A percentile compares a stretch with the other conserved stretches of the same genome.
Evolutionary conservation across 768 basidiomycete genomes (phyloP).

Genomic region (Lactarius hatsudake): DNA sequence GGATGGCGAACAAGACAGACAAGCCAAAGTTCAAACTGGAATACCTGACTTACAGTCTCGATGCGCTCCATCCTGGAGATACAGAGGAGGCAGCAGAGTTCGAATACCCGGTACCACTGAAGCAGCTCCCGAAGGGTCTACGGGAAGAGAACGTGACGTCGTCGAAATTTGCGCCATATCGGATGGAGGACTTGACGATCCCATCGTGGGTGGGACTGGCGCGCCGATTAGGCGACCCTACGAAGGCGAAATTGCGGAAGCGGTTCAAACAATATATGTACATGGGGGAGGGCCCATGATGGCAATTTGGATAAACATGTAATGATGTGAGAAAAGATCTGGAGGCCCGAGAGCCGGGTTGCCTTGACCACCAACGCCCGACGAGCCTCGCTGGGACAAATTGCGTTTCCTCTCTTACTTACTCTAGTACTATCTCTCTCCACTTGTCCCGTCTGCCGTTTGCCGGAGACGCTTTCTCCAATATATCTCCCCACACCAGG

Average conservation of each 20-base stretch:
- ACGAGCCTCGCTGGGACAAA: conserved; percentile 31
- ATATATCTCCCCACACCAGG: conserved; percentile 28
- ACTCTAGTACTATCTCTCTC: conserved; percentile 16
- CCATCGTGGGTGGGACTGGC: conserved; percentile 68
- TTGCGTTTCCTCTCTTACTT: conserved; percentile 19
- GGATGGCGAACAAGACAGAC: conserved; percentile 46
- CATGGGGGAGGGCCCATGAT: conserved; percentile 38
- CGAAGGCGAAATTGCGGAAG: conserved; percentile 54
- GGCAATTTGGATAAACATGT: background rate
- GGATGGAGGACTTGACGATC: conserved; percentile 75
- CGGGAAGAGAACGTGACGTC: conserved; percentile 41
- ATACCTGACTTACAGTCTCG: conserved; percentile 63
- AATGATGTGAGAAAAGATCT: conserved; percentile 17
- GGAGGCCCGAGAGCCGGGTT: conserved; percentile 34
- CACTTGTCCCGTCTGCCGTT: conserved; percentile 22
- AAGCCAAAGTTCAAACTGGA: conserved; percentile 71
- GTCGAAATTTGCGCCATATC: conserved; percentile 64
- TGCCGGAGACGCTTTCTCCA: conserved; percentile 17
- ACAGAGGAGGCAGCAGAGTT: conserved; percentile 31
- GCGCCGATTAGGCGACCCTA: conserved; percentile 52
- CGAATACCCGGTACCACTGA: conserved; percentile 54
- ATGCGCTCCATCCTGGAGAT: conserved; percentile 40
- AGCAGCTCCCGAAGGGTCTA: conserved; percentile 52
- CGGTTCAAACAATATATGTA: conserved; percentile 76
- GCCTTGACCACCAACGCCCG: conserved; percentile 54